Evolutionary conservation across 2,329 filamentous ascomycete species (phyloP), one percentile per base, ranked within the genome.

Genomic region (Didymella arachidicola): DNA sequence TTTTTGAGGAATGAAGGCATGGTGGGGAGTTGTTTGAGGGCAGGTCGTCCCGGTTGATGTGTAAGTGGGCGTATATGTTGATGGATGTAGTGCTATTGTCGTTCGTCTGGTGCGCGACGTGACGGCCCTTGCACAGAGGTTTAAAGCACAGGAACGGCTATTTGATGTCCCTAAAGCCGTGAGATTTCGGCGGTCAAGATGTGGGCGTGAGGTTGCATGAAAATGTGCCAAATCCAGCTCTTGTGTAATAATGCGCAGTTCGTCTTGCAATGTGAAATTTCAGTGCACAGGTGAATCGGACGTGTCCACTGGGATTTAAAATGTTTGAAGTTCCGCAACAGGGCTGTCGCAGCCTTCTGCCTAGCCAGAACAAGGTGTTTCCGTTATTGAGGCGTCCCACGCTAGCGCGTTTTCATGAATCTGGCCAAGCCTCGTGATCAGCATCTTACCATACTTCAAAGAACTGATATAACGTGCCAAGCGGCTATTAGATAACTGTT

Each of bases 321-420:
- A 43, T 16, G 49, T 42, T 42, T n/a, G 43, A 10, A 25, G 18
- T 30, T 7, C 19, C 14, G 29, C 19, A 11, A 26, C 34, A 48
- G 19, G 49, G 44, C 49, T 49, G 46, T 41, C 36, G 57, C 50
- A 50, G 46, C 45, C 50, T 50, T 50, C 25, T 30, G 39, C 38
- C 45, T 51, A 51, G 25, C 41, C 56, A 38, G 18, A 50, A 39
- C 39, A 7, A 45, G 25, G 39, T 30, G 29, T 11, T 36, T 12
- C 36, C 14, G n/a, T 29, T 57, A 57, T 57, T 57, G 42, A 59
- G 56, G 56, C 56, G 38, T 45, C 49, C 56, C 38, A 29, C 56
- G 44, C 56, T 59, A 59, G 50, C 49, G 19, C 57, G 4, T 2
- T 34, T 59, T 34, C 14, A 42, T 36, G 18, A 18, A 18, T 29